phyloP scores from a whole-genome alignment of 2,329 filamentous ascomycete genomes.

The Penicillium sclerotigenum region DNA sequence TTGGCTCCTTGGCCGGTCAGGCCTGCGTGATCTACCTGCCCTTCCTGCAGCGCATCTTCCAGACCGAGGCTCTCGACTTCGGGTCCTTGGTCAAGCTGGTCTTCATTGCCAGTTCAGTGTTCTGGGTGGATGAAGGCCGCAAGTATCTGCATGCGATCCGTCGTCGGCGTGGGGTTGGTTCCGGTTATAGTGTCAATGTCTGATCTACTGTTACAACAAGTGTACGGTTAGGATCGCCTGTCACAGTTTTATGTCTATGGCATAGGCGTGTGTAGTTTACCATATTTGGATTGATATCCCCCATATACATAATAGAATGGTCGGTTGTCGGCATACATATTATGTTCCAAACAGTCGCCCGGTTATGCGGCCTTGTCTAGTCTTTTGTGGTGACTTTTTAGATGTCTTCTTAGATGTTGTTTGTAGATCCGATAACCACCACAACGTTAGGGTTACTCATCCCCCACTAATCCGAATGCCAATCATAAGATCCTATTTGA shows the following conservation, averaged over 20 bases:
- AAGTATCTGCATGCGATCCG: slow-evolving; percentile 59
- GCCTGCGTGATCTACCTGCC: slow-evolving; percentile 91
- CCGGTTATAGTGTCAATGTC: slow-evolving; percentile 44
- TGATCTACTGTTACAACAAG: slow-evolving; percentile 19
- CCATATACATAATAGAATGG: slow-evolving; percentile 10
- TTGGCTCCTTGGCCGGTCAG: slow-evolving; percentile 79
- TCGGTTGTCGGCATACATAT: neutral
- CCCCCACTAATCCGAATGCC: neutral
- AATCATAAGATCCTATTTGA: neutral
- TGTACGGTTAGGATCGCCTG: slow-evolving; percentile 1
- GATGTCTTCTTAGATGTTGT: neutral
- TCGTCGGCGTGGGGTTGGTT: slow-evolving; percentile 33
- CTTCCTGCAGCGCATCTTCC: slow-evolving; percentile 89
- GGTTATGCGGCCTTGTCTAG: neutral
- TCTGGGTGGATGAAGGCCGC: slow-evolving; percentile 88
- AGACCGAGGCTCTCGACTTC: slow-evolving; percentile 79
- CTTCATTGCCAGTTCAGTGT: slow-evolving; percentile 78
- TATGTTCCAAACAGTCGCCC: neutral
- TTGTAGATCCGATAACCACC: too few species aligned
- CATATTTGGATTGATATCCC: slow-evolving; percentile 8
- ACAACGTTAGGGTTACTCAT: neutral
- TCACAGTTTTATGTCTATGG: slow-evolving; percentile 6
- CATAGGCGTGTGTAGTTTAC: slow-evolving; percentile 8
- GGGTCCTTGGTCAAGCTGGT: slow-evolving; percentile 72
- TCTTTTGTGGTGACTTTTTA: neutral